Percentiles rank a stretch among this genome's conserved stretches.
phyloP scores from a whole-genome alignment of 768 basidiomycete species.

The Suillus paluster region DNA sequence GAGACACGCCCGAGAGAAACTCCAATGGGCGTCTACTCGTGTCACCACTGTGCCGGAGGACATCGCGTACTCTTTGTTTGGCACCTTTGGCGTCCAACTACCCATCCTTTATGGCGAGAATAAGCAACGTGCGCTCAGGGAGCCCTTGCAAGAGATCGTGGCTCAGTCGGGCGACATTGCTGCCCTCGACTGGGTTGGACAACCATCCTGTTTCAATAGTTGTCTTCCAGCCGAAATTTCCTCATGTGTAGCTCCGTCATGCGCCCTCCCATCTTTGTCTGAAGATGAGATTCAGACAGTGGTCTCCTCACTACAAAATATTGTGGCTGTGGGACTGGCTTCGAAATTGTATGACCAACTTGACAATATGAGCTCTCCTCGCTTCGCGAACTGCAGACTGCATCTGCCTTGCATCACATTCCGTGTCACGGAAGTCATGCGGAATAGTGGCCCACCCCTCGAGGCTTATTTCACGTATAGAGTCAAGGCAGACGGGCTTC shows the following conservation, averaged over 20 bases:
- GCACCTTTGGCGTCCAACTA: not conserved
- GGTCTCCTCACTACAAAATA: not conserved
- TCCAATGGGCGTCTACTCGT: not conserved
- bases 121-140: not conserved
- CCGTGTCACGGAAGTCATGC: not conserved
- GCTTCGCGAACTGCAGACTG: not conserved
- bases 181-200: not conserved
- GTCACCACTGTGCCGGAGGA: not conserved
- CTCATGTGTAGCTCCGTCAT: not conserved
- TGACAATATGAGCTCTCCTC: not conserved
- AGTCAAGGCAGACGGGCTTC: conserved; percentile 1
- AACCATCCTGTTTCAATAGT: not conserved
- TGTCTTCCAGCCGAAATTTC: not conserved
- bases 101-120: not conserved
- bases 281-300: not conserved
- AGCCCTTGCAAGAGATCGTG: not conserved
- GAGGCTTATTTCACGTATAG: not conserved
- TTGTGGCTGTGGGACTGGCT: not conserved
- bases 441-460: not conserved
- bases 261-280: not conserved
- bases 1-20: not conserved
- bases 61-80: not conserved
- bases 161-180: not conserved
- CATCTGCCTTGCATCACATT: not conserved
- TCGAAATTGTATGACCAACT: not conserved